These are phyloP conservation scores for Umbellularia californica DNA, from an alignment of 164 flowering plant genomes.

Conservation along the genomic window DNA sequence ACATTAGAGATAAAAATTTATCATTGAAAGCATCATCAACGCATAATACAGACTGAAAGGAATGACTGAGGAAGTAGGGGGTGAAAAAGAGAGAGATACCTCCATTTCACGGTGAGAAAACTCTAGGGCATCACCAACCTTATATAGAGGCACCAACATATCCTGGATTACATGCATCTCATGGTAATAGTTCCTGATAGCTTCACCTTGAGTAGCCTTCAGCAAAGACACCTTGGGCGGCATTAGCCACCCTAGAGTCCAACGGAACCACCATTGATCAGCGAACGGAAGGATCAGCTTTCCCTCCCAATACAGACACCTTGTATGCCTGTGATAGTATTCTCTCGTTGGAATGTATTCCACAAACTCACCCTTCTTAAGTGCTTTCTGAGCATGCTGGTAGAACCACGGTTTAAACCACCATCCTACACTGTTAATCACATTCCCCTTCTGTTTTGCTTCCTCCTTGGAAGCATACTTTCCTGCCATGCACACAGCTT, in stretches of 20 bases:
- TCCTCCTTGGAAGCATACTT: conserved; percentile 90
- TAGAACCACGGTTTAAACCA: conserved; percentile 99
- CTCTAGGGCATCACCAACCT: conserved; percentile 94
- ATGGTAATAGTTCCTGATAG: conserved; percentile 95
- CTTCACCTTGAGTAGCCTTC: conserved; percentile 98
- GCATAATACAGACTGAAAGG: too few species aligned
- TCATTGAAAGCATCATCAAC: neutral
- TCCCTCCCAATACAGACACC: conserved; percentile 98
- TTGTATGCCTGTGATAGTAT: conserved; percentile 95
- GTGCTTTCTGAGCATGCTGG: conserved; percentile 82
- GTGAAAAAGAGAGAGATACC: conserved; percentile 35
- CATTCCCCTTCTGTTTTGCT: conserved; percentile 85
- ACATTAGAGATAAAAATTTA: too few species aligned
- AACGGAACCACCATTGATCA: conserved; percentile 96
- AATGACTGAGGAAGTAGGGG: too few species aligned
- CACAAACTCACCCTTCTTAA: conserved; percentile 89
- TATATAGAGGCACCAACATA: conserved; percentile 99
- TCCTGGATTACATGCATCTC: conserved; percentile 99
- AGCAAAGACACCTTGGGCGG: conserved; percentile 98
- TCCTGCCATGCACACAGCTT: conserved; percentile 89
- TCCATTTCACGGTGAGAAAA: conserved; percentile 87
- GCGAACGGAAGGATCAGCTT: conserved; percentile 96
- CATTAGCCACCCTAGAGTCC: conserved; percentile 91
- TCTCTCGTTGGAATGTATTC: conserved; percentile 98
- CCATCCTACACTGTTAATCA: conserved; percentile 81